phyloP scores from a whole-genome alignment of 305 asterid genomes.

The Solanum hybrid region DNA sequence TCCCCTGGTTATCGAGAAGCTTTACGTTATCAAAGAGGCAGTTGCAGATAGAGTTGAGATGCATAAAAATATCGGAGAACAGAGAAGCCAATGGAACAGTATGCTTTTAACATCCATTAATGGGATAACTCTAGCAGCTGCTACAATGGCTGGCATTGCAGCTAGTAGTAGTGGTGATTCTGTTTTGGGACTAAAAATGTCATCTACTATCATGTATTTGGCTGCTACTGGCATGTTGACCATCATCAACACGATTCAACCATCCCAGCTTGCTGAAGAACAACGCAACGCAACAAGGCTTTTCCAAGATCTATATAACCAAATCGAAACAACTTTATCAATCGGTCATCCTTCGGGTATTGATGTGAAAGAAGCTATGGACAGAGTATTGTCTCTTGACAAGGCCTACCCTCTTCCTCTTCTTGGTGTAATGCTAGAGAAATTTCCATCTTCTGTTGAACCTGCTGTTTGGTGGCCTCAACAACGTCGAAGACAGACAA shows the following conservation, averaged over 20 bases:
- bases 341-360: not conserved
- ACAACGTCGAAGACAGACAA: not conserved
- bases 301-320: constrained; percentile 21
- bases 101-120: constrained; percentile 34
- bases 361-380: constrained; percentile 20
- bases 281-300: constrained; percentile 33
- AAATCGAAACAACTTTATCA: constrained; percentile 18
- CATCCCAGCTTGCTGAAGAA: constrained; percentile 50
- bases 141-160: constrained; percentile 30
- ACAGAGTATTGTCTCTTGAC: constrained; percentile 35
- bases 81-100: constrained; percentile 36
- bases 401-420: constrained; percentile 45
- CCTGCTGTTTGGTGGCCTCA: constrained; percentile 47
- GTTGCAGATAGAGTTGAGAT: constrained; percentile 42
- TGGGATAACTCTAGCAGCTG: constrained; percentile 30
- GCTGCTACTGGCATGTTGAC: constrained; percentile 31
- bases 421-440: constrained; percentile 39
- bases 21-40: constrained; percentile 25
- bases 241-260: constrained; percentile 36
- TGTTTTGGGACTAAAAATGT: constrained; percentile 13
- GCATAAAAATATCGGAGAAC: constrained; percentile 39
- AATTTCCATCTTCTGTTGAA: constrained; percentile 28
- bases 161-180: constrained; percentile 9
- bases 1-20: constrained; percentile 19
- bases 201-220: constrained; percentile 22